These are phyloP conservation scores for Tylopilus balloui DNA, from an alignment of 768 basidiomycete species.

Conservation along the genomic window DNA sequence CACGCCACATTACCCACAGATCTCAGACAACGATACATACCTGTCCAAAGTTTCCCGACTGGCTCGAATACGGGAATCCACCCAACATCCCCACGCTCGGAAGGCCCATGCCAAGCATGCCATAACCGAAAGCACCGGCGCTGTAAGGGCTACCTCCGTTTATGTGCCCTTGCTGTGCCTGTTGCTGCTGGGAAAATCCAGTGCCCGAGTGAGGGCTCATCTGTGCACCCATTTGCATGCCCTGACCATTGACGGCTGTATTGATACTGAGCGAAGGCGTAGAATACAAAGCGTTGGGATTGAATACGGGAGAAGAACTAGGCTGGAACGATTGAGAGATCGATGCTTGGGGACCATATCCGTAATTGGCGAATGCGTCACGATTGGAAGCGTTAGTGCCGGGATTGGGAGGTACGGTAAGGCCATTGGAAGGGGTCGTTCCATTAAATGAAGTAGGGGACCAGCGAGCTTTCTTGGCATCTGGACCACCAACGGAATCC, in stretches of 20 bases:
- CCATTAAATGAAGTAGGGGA: conserved; percentile 56
- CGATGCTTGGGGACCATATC: conserved; percentile 73
- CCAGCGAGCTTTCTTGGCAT: conserved; percentile 89
- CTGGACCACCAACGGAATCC: conserved; percentile 76
- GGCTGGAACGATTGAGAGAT: conserved; percentile 51
- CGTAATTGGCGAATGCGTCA: conserved; percentile 82
- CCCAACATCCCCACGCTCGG: conserved; percentile 69
- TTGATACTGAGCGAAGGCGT: conserved; percentile 69
- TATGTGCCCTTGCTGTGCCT: conserved; percentile 34
- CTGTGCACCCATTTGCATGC: conserved; percentile 46
- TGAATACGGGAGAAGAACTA: conserved; percentile 45
- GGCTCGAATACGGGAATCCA: conserved; percentile 66
- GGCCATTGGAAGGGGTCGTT: conserved; percentile 35
- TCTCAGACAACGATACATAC: conserved; percentile 29
- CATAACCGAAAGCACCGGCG: conserved; percentile 49
- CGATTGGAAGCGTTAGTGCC: conserved; percentile 41
- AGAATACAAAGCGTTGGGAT: conserved; percentile 62
- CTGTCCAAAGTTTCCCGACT: conserved; percentile 69
- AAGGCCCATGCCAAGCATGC: conserved; percentile 78
- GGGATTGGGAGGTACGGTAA: conserved; percentile 34
- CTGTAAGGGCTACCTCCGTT: conserved; percentile 57
- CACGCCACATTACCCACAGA: not conserved
- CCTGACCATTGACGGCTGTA: conserved; percentile 46
- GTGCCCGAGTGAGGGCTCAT: conserved; percentile 65
- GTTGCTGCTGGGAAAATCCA: conserved; percentile 48